Percentiles rank a stretch among this genome's conserved stretches.
phyloP scores from a whole-genome alignment of 192 early-diverging fungal genomes.

The Coemansia sp. region DNA sequence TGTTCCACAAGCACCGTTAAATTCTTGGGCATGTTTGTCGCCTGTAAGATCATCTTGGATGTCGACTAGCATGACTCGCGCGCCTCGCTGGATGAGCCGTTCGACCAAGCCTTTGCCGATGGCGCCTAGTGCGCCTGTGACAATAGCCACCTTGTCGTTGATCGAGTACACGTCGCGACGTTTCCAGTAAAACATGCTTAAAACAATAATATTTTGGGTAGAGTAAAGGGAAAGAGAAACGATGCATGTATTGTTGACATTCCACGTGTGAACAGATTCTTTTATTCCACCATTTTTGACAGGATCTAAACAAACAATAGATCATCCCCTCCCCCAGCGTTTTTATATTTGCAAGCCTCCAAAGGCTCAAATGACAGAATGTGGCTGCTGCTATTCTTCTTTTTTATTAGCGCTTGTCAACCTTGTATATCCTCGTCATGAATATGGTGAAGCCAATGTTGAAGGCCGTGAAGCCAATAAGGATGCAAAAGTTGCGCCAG shows the following conservation, averaged over 20 bases:
- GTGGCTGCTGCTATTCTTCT: neutral
- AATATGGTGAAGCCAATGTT: constrained; percentile 58
- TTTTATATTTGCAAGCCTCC: no score
- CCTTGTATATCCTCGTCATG: constrained; percentile 45
- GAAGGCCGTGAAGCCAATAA: constrained; percentile 62
- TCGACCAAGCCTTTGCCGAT: constrained; percentile 29
- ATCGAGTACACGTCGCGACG: constrained; percentile 14
- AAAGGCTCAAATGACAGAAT: no score
- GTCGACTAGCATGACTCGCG: constrained; percentile 33
- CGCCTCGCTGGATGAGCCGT: constrained; percentile 16
- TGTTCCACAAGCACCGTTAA: constrained; percentile 8
- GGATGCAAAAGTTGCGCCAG: constrained; percentile 74
- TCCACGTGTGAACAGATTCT: no score
- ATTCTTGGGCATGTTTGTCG: constrained; percentile 2
- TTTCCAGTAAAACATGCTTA: neutral
- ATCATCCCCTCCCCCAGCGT: no score
- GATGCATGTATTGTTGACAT: no score
- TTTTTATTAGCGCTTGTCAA: constrained; percentile 37
- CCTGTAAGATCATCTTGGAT: constrained; percentile 14
- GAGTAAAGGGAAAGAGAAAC: neutral
- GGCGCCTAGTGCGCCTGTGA: constrained; percentile 45
- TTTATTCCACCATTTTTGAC: no score
- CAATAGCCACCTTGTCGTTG: constrained; percentile 26
- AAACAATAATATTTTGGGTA: neutral
- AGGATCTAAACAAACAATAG: no score